Evolutionary conservation across 78 protist species (phyloP).

Genomic region (Andalucia godoyi): DNA sequence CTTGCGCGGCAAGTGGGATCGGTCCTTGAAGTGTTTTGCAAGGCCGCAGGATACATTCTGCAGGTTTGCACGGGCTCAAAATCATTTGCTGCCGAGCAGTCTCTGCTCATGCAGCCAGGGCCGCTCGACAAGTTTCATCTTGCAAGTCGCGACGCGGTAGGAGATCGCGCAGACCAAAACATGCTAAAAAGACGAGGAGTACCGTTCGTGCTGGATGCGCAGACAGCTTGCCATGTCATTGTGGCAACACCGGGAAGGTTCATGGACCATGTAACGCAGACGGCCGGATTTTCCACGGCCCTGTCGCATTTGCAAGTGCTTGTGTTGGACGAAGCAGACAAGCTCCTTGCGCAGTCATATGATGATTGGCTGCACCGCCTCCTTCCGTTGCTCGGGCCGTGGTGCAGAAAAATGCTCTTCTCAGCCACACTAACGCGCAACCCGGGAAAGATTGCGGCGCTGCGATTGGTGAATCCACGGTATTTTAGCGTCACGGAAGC

Average conservation of each 20-base stretch:
- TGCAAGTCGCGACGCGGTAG: background rate
- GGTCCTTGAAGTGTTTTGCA: background rate
- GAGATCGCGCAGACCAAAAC: no score
- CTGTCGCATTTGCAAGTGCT: conserved; percentile 15
- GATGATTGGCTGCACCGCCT: conserved; percentile 12
- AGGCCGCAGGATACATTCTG: background rate
- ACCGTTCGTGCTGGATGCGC: background rate
- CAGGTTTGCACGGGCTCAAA: background rate
- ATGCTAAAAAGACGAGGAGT: no score
- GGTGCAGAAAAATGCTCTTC: conserved; percentile 22
- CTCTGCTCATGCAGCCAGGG: no score
- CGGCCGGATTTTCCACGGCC: no score
- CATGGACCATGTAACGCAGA: no score
- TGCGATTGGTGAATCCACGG: conserved; percentile 12
- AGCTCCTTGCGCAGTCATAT: conserved; percentile 37
- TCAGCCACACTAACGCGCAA: conserved; percentile 55
- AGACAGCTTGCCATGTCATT: background rate
- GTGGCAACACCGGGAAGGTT: no score
- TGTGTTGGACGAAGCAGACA: conserved; percentile 61
- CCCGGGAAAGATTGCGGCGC: conserved; percentile 17
- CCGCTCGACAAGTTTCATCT: background rate
- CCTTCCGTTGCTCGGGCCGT: background rate
- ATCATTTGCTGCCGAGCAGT: background rate
- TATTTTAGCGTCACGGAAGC: no score
- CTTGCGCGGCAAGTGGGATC: conserved; percentile 27